A percentile compares a stretch with the other conserved stretches of the same genome.
phyloP scores from a whole-genome alignment of 1,139 yeast species.

The Yamadazyma blattariae region DNA sequence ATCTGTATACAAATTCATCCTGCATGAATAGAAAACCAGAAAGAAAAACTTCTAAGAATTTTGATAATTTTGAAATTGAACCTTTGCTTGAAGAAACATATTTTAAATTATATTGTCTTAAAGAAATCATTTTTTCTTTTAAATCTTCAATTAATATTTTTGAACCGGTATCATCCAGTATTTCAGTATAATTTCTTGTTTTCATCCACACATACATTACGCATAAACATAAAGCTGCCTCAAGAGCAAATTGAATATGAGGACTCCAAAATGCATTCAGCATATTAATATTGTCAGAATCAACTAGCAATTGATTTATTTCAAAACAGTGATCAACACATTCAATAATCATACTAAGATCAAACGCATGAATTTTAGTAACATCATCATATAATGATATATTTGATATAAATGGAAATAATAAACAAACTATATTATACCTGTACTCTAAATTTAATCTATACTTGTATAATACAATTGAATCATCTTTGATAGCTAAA shows the following conservation, averaged over 20 bases:
- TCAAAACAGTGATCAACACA: constrained; percentile 3
- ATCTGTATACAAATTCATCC: not conserved
- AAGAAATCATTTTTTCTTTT: constrained; percentile 2
- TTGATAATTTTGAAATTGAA: constrained; percentile 6
- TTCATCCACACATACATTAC: constrained; percentile 5
- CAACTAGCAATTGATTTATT: not conserved
- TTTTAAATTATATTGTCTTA: constrained; percentile 4
- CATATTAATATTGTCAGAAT: constrained; percentile 2
- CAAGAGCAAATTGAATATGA: constrained; percentile 7
- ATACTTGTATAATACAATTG: constrained; percentile 1
- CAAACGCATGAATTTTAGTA: constrained; percentile 2
- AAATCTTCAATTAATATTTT: not conserved
- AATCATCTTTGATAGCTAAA: not conserved
- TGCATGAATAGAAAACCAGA: constrained; percentile 6
- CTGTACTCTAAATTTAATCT: constrained; percentile 5
- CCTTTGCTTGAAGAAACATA: constrained; percentile 4
- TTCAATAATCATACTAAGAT: constrained; percentile 5
- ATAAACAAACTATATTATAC: constrained; percentile 1
- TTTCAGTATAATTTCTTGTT: not conserved
- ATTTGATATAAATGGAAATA: constrained; percentile 4
- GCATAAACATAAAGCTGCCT: constrained; percentile 8
- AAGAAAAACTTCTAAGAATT: constrained; percentile 6
- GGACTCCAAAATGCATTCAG: constrained; percentile 9
- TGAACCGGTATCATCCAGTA: not conserved
- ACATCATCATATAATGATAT: not conserved